A percentile compares a stretch with the other conserved stretches of the same genome.
These are phyloP conservation scores for Ceratocystis albifundus DNA, from an alignment of 2,329 filamentous ascomycete species.

Conservation along the genomic window DNA sequence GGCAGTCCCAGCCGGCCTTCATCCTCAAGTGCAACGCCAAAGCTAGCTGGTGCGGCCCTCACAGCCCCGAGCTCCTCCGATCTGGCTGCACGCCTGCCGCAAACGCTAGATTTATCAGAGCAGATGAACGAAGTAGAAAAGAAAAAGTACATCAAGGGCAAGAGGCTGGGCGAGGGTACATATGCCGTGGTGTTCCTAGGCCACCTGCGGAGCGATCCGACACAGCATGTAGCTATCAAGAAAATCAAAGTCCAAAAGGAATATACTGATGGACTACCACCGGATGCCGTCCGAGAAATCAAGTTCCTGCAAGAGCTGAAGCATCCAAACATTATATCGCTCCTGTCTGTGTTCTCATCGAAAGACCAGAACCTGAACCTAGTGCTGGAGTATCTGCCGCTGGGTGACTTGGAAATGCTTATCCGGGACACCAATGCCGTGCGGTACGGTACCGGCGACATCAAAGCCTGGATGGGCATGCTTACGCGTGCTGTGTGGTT, in stretches of 20 bases:
- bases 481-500: constrained; percentile 87
- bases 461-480: constrained; percentile 99
- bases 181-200: constrained; percentile 94
- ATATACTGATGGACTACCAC: constrained; percentile 81
- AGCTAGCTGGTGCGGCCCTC: background rate
- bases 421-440: constrained; percentile 73
- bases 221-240: constrained; percentile 75
- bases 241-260: constrained; percentile 82
- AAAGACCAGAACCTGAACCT: constrained; percentile 95
- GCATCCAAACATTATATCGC: constrained; percentile 89
- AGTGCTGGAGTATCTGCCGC: constrained; percentile 83
- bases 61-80: constrained; percentile 19
- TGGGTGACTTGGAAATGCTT: constrained; percentile 90
- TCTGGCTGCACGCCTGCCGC: constrained; percentile 17
- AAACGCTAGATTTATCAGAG: constrained; percentile 53
- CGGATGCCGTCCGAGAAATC: constrained; percentile 90
- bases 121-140: constrained; percentile 73
- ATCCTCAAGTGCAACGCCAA: constrained; percentile 27
- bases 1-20: constrained; percentile 27
- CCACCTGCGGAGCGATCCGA: constrained; percentile 61
- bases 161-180: constrained; percentile 88
- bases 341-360: constrained; percentile 85
- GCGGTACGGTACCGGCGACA: constrained; percentile 74
- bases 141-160: constrained; percentile 82
- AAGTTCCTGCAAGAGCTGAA: constrained; percentile 88